These are phyloP conservation scores for Hypericum perforatum DNA, from an alignment of 345 rosid species.

Conservation along the genomic window DNA sequence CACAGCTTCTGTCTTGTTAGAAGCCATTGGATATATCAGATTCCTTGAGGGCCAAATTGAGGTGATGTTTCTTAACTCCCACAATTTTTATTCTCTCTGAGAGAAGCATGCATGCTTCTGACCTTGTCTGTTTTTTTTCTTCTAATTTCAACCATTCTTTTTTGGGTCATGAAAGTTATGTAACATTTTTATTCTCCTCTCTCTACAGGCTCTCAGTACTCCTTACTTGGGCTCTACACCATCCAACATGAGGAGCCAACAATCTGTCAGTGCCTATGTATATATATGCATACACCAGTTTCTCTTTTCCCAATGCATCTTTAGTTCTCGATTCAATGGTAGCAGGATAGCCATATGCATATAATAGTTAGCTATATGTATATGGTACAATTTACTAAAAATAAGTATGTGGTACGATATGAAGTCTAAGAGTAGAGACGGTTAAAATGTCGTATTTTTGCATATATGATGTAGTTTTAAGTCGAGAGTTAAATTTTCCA, in stretches of 20 bases:
- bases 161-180: constrained; percentile 14
- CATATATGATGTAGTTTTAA: too few relatives aligned
- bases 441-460: too few relatives aligned
- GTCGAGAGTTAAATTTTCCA: too few relatives aligned
- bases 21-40: constrained; percentile 7
- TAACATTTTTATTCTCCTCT: constrained; percentile 2
- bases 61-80: constrained; percentile 12
- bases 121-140: constrained; percentile 20
- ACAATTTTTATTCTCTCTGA: constrained; percentile 17
- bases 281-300: not conserved
- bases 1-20: constrained; percentile 6
- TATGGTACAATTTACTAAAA: too few relatives aligned
- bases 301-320: constrained; percentile 19
- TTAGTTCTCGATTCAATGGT: too few relatives aligned
- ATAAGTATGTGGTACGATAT: too few relatives aligned
- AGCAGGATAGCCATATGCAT: too few relatives aligned
- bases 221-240: constrained; percentile 39
- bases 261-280: constrained; percentile 28
- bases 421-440: too few relatives aligned
- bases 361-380: too few relatives aligned
- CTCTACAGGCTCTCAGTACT: constrained; percentile 43
- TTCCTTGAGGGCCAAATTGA: constrained; percentile 5
- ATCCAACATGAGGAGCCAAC: constrained; percentile 31
- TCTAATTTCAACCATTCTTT: constrained; percentile 8
- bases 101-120: constrained; percentile 27